Conservation (phyloP, 495 filamentous ascomycete species). For the Barbatosphaeria neglecta region DNA sequence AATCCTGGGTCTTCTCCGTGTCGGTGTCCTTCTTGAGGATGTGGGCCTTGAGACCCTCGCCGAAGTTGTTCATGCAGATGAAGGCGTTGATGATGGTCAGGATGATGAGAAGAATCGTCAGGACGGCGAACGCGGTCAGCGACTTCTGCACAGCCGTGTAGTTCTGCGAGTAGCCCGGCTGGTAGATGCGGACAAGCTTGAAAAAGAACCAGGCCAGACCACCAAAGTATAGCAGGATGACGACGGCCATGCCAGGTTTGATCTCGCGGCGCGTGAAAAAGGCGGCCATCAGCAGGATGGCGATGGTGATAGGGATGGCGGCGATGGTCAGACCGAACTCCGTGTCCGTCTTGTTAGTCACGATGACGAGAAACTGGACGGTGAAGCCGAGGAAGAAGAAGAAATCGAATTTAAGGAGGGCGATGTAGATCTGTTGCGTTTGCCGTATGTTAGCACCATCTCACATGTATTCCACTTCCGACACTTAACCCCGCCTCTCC, state of each 20-base stretch:
- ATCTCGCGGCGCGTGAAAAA: conserved; percentile 76
- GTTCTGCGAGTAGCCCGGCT: conserved; percentile 29
- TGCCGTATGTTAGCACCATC: conserved; percentile 12
- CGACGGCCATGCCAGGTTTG: conserved; percentile 58
- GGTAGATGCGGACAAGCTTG: conserved; percentile 94
- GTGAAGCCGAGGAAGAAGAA: conserved; percentile 99
- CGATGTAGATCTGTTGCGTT: conserved; percentile 77
- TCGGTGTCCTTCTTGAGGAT: conserved; percentile 52
- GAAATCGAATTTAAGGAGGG: conserved; percentile 96
- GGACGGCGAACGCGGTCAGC: conserved; percentile 84
- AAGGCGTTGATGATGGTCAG: conserved; percentile 81
- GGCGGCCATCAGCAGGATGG: conserved; percentile 74
- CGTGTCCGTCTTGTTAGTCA: conserved; percentile 50
- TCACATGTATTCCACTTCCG: too few species aligned
- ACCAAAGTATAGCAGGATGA: conserved; percentile 80
- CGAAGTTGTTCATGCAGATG: conserved; percentile 82
- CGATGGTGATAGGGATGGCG: conserved; percentile 81
- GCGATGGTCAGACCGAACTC: conserved; percentile 82
- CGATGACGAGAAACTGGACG: conserved; percentile 91
- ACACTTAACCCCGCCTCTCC: too few species aligned
- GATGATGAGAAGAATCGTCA: conserved; percentile 80
- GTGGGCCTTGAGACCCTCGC: conserved; percentile 80
- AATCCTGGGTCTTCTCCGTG: conserved; percentile 55
- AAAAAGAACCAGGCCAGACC: conserved; percentile 94
- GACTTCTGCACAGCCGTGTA: conserved; percentile 68